A percentile compares a stretch with the other conserved stretches of the same genome.
phyloP scores from a whole-genome alignment of 2,329 filamentous ascomycete species.

The Pestalotiopsis sp. region DNA sequence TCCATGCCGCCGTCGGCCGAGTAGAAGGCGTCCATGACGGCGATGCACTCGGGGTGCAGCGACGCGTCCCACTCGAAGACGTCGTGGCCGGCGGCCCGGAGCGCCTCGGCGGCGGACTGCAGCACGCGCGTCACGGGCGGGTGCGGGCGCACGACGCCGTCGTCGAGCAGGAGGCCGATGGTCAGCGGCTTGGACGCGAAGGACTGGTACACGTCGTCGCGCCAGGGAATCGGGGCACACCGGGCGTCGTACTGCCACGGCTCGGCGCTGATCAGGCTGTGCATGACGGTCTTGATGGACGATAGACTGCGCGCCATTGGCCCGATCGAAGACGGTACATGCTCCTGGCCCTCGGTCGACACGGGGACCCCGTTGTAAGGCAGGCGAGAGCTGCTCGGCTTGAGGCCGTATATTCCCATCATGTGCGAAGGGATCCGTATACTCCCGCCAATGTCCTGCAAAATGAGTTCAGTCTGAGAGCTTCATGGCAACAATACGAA shows the following conservation, averaged over 20 bases:
- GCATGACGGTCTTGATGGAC: slow-evolving; percentile 53
- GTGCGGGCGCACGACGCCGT: slow-evolving; percentile 57
- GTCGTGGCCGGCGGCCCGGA: slow-evolving; percentile 54
- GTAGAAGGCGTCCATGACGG: slow-evolving; percentile 65
- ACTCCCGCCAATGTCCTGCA: slow-evolving; percentile 51
- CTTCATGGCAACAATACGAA: background rate
- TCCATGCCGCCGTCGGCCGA: slow-evolving; percentile 67
- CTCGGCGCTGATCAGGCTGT: slow-evolving; percentile 45
- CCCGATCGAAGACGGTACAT: slow-evolving; percentile 65
- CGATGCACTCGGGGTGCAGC: slow-evolving; percentile 57
- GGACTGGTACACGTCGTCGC: slow-evolving; percentile 44
- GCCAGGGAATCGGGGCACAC: slow-evolving; percentile 58
- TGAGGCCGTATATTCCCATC: slow-evolving; percentile 52
- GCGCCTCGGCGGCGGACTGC: slow-evolving; percentile 34
- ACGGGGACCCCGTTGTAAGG: slow-evolving; percentile 63
- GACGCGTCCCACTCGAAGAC: slow-evolving; percentile 54
- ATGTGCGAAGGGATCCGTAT: slow-evolving; percentile 51
- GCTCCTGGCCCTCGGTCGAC: slow-evolving; percentile 66
- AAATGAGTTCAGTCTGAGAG: background rate
- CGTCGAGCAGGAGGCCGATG: slow-evolving; percentile 41
- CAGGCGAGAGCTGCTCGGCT: slow-evolving; percentile 54
- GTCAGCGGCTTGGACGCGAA: slow-evolving; percentile 46
- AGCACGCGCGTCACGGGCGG: slow-evolving; percentile 54
- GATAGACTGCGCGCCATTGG: slow-evolving; percentile 57
- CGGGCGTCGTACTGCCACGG: slow-evolving; percentile 60